These are phyloP conservation scores for Astraeus odoratus DNA, from an alignment of 768 basidiomycete species.

Conservation along the genomic window DNA sequence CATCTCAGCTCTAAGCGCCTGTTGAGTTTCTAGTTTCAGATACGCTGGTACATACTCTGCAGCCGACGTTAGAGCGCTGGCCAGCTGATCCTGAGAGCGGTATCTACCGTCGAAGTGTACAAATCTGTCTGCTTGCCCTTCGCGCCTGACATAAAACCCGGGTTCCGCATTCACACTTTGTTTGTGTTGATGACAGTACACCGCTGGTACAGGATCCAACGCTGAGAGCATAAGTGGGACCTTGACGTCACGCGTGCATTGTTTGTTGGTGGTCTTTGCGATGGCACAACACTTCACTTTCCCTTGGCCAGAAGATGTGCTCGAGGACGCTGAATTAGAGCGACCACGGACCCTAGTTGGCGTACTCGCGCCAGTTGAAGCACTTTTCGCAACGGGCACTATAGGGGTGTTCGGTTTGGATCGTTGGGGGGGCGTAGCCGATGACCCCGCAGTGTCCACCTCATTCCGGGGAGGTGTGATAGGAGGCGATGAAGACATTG, in stretches of 20 bases:
- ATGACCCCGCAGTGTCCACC: conserved; percentile 14
- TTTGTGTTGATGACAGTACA: conserved; percentile 63
- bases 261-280: conserved; percentile 55
- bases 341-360: conserved; percentile 16
- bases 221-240: conserved; percentile 22
- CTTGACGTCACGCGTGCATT: conserved; percentile 56
- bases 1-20: conserved; percentile 50
- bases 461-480: conserved; percentile 6
- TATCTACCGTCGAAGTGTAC: conserved; percentile 40
- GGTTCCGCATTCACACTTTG: conserved; percentile 44
- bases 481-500: background rate
- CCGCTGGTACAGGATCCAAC: conserved; percentile 22
- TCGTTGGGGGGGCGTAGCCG: conserved; percentile 17
- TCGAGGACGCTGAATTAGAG: conserved; percentile 14
- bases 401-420: conserved; percentile 26
- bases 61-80: conserved; percentile 7
- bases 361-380: conserved; percentile 2
- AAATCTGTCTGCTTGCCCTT: conserved; percentile 33
- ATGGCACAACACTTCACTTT: conserved; percentile 51
- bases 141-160: conserved; percentile 52
- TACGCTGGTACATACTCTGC: conserved; percentile 69
- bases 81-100: background rate
- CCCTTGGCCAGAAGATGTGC: conserved; percentile 12
- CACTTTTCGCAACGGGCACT: background rate
- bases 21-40: conserved; percentile 53